These are phyloP conservation scores for Delitschia confertaspora DNA, from an alignment of 495 filamentous ascomycete genomes.

Conservation along the genomic window DNA sequence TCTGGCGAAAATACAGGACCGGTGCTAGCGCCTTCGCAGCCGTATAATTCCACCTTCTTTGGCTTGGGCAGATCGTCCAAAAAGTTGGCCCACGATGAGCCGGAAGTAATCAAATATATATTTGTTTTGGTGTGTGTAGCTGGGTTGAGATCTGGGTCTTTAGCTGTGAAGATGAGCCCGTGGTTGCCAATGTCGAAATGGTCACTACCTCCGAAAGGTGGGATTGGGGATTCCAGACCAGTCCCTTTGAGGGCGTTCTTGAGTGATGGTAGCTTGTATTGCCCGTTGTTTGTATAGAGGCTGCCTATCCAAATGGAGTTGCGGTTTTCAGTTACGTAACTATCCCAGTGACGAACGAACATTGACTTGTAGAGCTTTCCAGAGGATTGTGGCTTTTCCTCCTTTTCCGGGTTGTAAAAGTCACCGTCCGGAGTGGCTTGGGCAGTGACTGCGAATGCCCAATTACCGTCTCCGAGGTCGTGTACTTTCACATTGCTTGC, in stretches of 20 bases:
- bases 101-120: conserved; percentile 60
- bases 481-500: conserved; percentile 69
- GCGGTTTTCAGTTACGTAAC: conserved; percentile 27
- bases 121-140: conserved; percentile 76
- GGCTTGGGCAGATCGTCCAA: not conserved
- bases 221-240: conserved; percentile 52
- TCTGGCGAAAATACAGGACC: conserved; percentile 68
- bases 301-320: conserved; percentile 66
- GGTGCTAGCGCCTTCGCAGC: conserved; percentile 52
- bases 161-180: conserved; percentile 71
- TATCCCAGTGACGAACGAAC: conserved; percentile 58
- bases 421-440: conserved; percentile 49
- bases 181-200: conserved; percentile 50
- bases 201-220: conserved; percentile 51
- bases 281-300: conserved; percentile 39
- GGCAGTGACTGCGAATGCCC: conserved; percentile 62
- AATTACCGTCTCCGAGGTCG: conserved; percentile 48
- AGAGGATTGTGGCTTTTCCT: conserved; percentile 43
- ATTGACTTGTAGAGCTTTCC: conserved; percentile 48
- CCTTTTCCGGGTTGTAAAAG: conserved; percentile 48
- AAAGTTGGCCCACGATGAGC: conserved; percentile 37
- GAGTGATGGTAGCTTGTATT: conserved; percentile 39
- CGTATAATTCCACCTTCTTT: conserved; percentile 41
- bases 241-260: conserved; percentile 52
- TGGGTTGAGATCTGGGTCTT: conserved; percentile 67